These are phyloP conservation scores for Huntiella moniliformis DNA, from an alignment of 2,329 filamentous ascomycete species.

Conservation along the genomic window DNA sequence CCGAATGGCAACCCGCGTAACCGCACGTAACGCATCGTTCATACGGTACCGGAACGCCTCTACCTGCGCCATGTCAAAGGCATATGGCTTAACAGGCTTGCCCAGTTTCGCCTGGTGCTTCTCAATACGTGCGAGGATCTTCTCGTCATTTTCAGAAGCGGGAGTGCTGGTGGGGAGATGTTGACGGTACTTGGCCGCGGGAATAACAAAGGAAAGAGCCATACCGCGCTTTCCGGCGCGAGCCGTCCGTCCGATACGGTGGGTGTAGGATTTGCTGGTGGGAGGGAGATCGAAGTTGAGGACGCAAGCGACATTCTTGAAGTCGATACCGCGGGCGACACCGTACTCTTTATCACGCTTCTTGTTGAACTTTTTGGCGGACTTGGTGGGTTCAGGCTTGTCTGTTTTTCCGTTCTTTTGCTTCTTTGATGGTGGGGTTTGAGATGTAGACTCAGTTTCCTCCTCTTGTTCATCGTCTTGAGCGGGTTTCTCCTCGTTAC, in stretches of 20 bases:
- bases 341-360: conserved; percentile 74
- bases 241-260: conserved; percentile 85
- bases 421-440: conserved; percentile 6
- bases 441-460: conserved; percentile 16
- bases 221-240: conserved; percentile 83
- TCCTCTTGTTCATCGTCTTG: conserved; percentile 19
- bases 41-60: conserved; percentile 90
- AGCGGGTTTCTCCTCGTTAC: conserved; percentile 32
- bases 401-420: background rate
- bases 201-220: conserved; percentile 87
- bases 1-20: conserved; percentile 75
- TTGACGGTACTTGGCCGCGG: conserved; percentile 63
- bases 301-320: conserved; percentile 83
- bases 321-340: conserved; percentile 90
- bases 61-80: conserved; percentile 85
- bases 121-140: conserved; percentile 60
- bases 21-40: conserved; percentile 75
- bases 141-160: conserved; percentile 66
- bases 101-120: conserved; percentile 61
- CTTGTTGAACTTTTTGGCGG: conserved; percentile 26
- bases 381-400: conserved; percentile 16
- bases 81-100: conserved; percentile 72
- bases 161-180: conserved; percentile 70
- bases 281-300: conserved; percentile 93
- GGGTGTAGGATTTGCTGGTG: conserved; percentile 82